Evolutionary conservation across 1,284 basidiomycete genomes (phyloP), one percentile per base, ranked within the genome.

Genomic region (Mrakiaceae sp.): DNA sequence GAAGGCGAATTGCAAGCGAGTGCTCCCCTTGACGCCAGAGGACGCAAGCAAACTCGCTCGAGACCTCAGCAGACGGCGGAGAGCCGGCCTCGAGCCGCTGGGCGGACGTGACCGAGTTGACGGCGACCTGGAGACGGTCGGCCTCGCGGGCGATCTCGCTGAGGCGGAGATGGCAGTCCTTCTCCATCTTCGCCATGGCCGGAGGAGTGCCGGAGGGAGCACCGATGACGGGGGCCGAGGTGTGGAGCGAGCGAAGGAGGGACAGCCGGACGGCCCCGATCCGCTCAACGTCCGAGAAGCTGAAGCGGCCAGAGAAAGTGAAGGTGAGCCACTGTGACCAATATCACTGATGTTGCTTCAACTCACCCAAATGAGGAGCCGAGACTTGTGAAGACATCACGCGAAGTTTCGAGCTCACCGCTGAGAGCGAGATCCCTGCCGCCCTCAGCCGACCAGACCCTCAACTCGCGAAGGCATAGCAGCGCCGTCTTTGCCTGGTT

Each of bases 21-120:
- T 90, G 88, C 72, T 98, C 92, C 49, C 84, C 83, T 70, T 90
- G 87, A 4, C 83, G 77, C 92, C 95, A 98, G 10, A 98, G 81
- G 5, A 97, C 91, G 64, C 87, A 83, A 2, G 94, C 87, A 69
- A 91, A 91, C 73, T 97, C 93, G 71, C 85, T 80, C 1, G 82
- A 81, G n/a, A 87, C 81, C 43, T 83, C 79, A 12, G 84, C 79
- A 0, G 79, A 78, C 0, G 63, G 57, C 8, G 54, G 50, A 11
- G 50, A 72, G 3, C 69, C 67, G 0, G 71, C 72, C 67, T 85
- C 83, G 27, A 95, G 76, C 54, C 78, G 78, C 69, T 87, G 85
- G 0, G 91, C 89, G 44, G 84, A 82, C 12, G 87, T 81, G 46
- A 94, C 80, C 2, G 93, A 86, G 70, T 96, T 97, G 60, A 97